Percentiles rank a stretch among this genome's conserved stretches.
Conservation (phyloP, 108 stramenopile species). For the Pseudonitzschia multistriata region DNA sequence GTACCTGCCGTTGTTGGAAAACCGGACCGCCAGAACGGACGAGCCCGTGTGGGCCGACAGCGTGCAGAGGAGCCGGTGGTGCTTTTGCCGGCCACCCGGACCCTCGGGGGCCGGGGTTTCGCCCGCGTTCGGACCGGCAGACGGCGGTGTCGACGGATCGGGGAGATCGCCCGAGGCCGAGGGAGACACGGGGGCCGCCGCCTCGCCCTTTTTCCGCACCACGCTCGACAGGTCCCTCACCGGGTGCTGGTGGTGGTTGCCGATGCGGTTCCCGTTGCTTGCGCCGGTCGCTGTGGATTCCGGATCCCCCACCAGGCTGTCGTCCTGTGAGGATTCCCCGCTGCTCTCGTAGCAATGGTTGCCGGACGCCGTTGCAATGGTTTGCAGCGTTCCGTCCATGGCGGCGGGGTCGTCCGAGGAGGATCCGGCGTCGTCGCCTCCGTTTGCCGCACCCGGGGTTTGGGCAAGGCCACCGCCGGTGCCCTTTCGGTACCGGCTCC, state of each 20-base stretch:
- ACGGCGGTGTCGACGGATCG: background rate
- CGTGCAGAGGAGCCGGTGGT: conserved; percentile 69
- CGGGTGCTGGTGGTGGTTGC: conserved; percentile 1
- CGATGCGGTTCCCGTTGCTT: background rate
- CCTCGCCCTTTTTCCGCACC: conserved; percentile 71
- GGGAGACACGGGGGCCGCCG: background rate
- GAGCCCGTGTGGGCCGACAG: conserved; percentile 80
- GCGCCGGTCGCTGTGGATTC: background rate
- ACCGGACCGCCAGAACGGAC: conserved; percentile 78
- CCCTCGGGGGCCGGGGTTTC: conserved; percentile 3
- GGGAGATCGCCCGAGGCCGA: background rate
- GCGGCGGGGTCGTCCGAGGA: conserved; percentile 4
- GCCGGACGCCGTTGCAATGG: background rate
- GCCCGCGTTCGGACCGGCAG: no score
- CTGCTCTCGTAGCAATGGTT: conserved; percentile 52
- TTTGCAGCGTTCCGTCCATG: background rate
- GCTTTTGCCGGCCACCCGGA: conserved; percentile 4
- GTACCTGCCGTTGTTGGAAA: conserved; percentile 65
- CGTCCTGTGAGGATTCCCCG: conserved; percentile 47
- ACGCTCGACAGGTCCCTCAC: conserved; percentile 69
- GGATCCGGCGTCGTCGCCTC: conserved; percentile 15
- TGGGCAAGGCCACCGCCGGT: background rate
- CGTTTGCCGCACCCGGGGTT: conserved; percentile 15
- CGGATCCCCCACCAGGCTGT: background rate
- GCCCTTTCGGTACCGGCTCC: conserved; percentile 10